Conservation (phyloP, 2,329 filamentous ascomycete genomes). For the Penicillium sp. region DNA sequence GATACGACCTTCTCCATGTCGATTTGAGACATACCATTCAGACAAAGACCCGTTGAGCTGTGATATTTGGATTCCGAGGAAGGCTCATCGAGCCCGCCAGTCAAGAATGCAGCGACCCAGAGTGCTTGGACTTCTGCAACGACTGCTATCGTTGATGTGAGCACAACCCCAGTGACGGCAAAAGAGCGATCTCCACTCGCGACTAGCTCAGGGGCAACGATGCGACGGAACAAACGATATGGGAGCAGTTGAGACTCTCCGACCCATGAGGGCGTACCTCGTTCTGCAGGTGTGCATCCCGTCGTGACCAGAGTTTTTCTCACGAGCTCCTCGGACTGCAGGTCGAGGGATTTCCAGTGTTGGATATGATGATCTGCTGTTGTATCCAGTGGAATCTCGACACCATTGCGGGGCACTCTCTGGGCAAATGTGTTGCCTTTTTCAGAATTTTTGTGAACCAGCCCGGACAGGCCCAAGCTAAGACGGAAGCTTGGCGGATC, state of each 20-base stretch:
- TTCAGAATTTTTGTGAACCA: background rate
- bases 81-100: conserved; percentile 21
- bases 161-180: conserved; percentile 23
- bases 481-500: conserved; percentile 19
- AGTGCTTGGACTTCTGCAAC: conserved; percentile 33
- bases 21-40: conserved; percentile 7
- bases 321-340: conserved; percentile 7
- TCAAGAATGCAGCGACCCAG: conserved; percentile 32
- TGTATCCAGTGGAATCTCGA: background rate
- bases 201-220: conserved; percentile 28
- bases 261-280: conserved; percentile 6
- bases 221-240: conserved; percentile 32
- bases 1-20: conserved; percentile 22
- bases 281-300: conserved; percentile 4
- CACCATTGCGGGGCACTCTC: background rate
- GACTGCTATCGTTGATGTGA: conserved; percentile 27
- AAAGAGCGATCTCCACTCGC: conserved; percentile 30
- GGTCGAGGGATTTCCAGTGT: conserved; percentile 23
- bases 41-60: background rate
- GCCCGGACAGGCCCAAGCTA: conserved; percentile 21
- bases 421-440: background rate
- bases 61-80: background rate
- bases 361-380: background rate
- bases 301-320: conserved; percentile 12
- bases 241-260: conserved; percentile 9